Evolutionary conservation across 495 filamentous ascomycete genomes (phyloP), one percentile per base, ranked within the genome.

Genomic region (Neurospora discreta): DNA sequence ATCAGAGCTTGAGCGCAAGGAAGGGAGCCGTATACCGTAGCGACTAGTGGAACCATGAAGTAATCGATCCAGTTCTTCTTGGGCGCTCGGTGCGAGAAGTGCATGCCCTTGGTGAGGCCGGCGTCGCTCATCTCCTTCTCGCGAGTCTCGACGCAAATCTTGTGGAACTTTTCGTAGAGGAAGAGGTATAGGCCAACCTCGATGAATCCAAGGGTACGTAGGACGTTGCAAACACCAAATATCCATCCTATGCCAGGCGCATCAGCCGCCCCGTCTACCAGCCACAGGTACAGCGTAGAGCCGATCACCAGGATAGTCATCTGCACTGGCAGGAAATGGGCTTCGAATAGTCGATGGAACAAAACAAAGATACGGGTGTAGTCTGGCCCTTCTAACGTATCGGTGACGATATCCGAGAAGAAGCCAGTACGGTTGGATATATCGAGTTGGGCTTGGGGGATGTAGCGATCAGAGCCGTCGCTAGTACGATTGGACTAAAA

Each of bases 291-390:
- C 3, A 89, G 69, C 5, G 85, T 85, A 5, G 88, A 89, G 23
- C 87, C 86, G 43, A 91, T 69, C 68, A 91, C 81, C 18, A 90
- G 82, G 69, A 89, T 85, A 5, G 84, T 87, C 74, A 87, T 84
- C 72, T 92, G 90, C 23, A 85, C 84, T 0, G 90, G 89, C 20
- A 91, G 81, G 77, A 91, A 91, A 75, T 92, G 90, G 0, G 89
- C 90, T 77, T 92, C 90, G 75, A 87, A 91, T 8, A 92, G 80
- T 10, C 90, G 85, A 72, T 89, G 87, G 68, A 85, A 81, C 16
- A 92, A 78, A 42, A 82, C 74, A 65, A 84, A 68, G 44, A 84
- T 82, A 72, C 82, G 83, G 46, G 78, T 70, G 78, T 81, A 87
- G 69, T 87, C 74, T 33, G 83, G 82, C 18, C 77, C 80, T 52